A percentile compares a stretch with the other conserved stretches of the same genome.
phyloP scores from a whole-genome alignment of 2,329 filamentous ascomycete genomes.

The Clarireedia monteithiana region DNA sequence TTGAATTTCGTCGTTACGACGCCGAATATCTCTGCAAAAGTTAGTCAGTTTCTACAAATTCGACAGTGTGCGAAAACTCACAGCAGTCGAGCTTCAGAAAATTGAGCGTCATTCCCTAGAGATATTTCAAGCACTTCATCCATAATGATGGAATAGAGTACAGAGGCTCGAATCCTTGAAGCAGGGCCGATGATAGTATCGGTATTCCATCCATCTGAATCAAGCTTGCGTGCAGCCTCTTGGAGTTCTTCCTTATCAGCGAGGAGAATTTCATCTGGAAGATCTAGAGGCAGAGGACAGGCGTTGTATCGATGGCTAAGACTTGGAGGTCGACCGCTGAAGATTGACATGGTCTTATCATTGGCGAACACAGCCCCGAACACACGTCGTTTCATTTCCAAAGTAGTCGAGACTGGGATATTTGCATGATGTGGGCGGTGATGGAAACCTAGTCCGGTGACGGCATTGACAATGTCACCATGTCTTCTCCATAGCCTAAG shows the following conservation, averaged over 20 bases:
- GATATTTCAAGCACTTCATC: slow-evolving; percentile 55
- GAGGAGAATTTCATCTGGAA: slow-evolving; percentile 42
- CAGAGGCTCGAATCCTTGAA: slow-evolving; percentile 40
- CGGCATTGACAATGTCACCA: slow-evolving; percentile 31
- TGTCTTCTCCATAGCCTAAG: slow-evolving; percentile 32
- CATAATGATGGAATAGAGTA: slow-evolving; percentile 40
- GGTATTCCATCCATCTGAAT: slow-evolving; percentile 45
- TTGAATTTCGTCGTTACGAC: slow-evolving; percentile 32
- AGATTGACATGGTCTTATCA: slow-evolving; percentile 44
- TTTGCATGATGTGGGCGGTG: slow-evolving; percentile 13
- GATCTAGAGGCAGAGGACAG: slow-evolving; percentile 45
- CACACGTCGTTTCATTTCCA: slow-evolving; percentile 29
- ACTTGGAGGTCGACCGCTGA: slow-evolving; percentile 47
- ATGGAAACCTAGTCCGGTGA: slow-evolving; percentile 24
- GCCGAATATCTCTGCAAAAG: slow-evolving; percentile 28
- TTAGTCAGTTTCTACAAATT: background rate
- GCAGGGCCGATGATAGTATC: slow-evolving; percentile 35
- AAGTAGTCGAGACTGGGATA: slow-evolving; percentile 20
- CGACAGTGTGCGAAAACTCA: background rate
- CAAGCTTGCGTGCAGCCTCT: slow-evolving; percentile 33
- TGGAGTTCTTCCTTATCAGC: slow-evolving; percentile 34
- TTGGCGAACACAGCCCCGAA: slow-evolving; percentile 33
- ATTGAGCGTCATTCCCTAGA: slow-evolving; percentile 15
- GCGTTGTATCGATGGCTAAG: slow-evolving; percentile 45
- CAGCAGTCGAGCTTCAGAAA: background rate